A percentile compares a stretch with the other conserved stretches of the same genome.
Evolutionary conservation across 768 basidiomycete species (phyloP).

Genomic region (Pleurotus sapidus): DNA sequence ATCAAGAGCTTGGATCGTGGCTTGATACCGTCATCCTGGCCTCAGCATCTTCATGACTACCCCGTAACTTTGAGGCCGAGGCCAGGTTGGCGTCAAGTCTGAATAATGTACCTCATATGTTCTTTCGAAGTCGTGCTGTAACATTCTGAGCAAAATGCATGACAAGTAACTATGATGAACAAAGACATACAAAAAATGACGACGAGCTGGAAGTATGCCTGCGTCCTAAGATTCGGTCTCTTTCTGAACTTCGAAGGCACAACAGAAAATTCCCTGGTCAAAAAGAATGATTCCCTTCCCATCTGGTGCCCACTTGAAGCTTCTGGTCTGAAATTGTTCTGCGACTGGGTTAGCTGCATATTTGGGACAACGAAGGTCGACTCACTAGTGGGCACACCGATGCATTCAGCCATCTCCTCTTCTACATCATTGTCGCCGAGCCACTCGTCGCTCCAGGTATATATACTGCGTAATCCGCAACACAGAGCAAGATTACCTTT

Average conservation of each 20-base stretch:
- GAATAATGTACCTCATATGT: too few species aligned
- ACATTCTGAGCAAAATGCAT: too few species aligned
- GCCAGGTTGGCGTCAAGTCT: too few species aligned
- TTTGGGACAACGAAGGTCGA: slow-evolving; percentile 14
- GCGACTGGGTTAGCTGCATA: neutral
- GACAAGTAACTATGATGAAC: too few species aligned
- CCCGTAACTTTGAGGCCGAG: too few species aligned
- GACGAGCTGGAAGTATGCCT: too few species aligned
- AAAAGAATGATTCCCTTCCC: slow-evolving; percentile 77
- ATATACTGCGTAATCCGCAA: slow-evolving; percentile 64
- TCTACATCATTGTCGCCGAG: slow-evolving; percentile 45
- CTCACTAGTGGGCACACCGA: slow-evolving; percentile 86
- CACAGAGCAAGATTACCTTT: slow-evolving; percentile 66
- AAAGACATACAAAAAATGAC: too few species aligned
- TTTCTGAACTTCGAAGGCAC: slow-evolving; percentile 76
- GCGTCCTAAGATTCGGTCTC: slow-evolving; percentile 5
- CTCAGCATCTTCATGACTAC: too few species aligned
- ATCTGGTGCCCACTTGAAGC: slow-evolving; percentile 81
- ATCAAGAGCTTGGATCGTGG: slow-evolving; percentile 22
- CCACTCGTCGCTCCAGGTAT: slow-evolving; percentile 86
- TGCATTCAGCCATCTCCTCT: slow-evolving; percentile 86
- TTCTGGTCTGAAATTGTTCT: slow-evolving; percentile 72
- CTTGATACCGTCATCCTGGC: slow-evolving; percentile 9
- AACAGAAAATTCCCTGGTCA: slow-evolving; percentile 81
- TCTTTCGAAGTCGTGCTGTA: too few species aligned